Conservation (phyloP, 352 stramenopile species). For the Phytophthora pluvialis region DNA sequence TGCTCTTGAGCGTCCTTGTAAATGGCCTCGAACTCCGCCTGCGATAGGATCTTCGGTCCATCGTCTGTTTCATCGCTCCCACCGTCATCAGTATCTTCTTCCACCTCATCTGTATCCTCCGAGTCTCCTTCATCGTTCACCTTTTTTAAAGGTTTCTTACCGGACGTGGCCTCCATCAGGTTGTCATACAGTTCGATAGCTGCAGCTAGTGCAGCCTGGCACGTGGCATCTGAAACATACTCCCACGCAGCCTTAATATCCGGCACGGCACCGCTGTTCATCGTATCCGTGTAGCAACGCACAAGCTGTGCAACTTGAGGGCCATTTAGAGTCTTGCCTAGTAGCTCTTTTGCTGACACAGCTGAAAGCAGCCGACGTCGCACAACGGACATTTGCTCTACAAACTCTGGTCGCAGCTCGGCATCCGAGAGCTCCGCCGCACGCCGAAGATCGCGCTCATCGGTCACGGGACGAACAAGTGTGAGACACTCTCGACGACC, state of each 20-base stretch:
- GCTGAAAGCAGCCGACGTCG: conserved; percentile 55
- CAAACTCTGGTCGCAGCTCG: conserved; percentile 82
- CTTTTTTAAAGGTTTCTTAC: conserved; percentile 28
- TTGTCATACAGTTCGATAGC: conserved; percentile 68
- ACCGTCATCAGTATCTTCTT: conserved; percentile 32
- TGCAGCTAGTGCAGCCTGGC: conserved; percentile 58
- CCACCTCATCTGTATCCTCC: conserved; percentile 34
- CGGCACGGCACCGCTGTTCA: conserved; percentile 80
- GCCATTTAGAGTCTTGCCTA: conserved; percentile 72
- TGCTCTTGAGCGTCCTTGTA: conserved; percentile 81
- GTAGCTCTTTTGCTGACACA: conserved; percentile 67
- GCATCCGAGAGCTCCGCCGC: conserved; percentile 56
- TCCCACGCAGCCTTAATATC: conserved; percentile 86
- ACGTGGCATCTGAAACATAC: conserved; percentile 84
- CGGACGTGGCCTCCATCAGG: conserved; percentile 44
- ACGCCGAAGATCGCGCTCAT: conserved; percentile 67
- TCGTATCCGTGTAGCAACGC: conserved; percentile 74
- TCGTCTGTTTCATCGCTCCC: conserved; percentile 11
- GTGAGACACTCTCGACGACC: conserved; percentile 77
- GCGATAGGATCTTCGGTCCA: conserved; percentile 49
- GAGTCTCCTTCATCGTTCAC: conserved; percentile 26
- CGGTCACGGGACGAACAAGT: conserved; percentile 74
- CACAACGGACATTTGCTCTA: conserved; percentile 66
- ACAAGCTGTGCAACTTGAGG: conserved; percentile 67
- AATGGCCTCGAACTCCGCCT: conserved; percentile 75